These are phyloP conservation scores for Xylaria digitata DNA, from an alignment of 2,329 filamentous ascomycete species.

Conservation along the genomic window DNA sequence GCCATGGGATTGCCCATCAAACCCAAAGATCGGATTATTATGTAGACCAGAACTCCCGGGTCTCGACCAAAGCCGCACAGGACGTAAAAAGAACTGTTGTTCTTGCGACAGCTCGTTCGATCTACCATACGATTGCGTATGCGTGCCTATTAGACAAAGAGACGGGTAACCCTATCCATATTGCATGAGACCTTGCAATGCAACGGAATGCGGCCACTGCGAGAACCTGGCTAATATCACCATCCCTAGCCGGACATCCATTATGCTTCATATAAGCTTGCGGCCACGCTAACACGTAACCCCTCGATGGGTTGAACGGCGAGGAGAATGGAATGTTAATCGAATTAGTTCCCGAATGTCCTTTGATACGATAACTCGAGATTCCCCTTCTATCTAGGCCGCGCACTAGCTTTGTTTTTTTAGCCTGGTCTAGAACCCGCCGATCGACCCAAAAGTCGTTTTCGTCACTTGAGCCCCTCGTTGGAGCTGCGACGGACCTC, in stretches of 20 bases:
- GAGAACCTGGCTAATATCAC: neutral
- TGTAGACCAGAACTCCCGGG: too few relatives aligned
- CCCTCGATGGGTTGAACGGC: neutral
- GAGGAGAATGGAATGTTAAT: neutral
- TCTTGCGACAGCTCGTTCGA: constrained; percentile 5
- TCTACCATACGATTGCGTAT: constrained; percentile 9
- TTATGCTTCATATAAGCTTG: neutral
- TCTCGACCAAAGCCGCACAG: neutral
- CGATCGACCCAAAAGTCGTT: neutral
- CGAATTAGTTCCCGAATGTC: neutral
- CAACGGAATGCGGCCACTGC: neutral
- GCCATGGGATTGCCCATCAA: neutral
- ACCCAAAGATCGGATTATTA: neutral
- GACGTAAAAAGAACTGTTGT: neutral
- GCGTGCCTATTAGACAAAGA: constrained; percentile 3
- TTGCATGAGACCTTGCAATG: constrained; percentile 7
- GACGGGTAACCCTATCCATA: neutral
- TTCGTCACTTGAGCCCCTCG: neutral
- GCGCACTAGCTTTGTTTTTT: neutral
- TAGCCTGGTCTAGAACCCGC: constrained; percentile 6
- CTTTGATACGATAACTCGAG: neutral
- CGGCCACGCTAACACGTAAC: neutral
- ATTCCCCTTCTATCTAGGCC: neutral
- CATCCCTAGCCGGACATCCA: neutral
- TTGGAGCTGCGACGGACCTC: constrained; percentile 15